Evolutionary conservation across 148 eudicot genomes (phyloP).

Genomic region (Arbutus unedo): DNA sequence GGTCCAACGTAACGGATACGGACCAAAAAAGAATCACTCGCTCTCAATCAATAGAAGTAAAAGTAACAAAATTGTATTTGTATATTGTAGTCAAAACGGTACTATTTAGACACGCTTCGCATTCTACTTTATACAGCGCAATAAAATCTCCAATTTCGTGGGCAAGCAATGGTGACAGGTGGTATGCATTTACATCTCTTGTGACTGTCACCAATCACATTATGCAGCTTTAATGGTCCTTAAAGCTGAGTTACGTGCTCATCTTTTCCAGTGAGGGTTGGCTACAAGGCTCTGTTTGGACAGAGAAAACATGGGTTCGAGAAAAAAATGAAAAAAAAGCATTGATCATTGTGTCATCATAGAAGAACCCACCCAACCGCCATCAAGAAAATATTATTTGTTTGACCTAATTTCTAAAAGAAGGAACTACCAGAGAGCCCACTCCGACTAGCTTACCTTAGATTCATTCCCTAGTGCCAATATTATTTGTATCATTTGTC

Average conservation of each 20-base stretch:
- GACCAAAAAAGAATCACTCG: too few relatives aligned
- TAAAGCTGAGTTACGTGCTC: not conserved
- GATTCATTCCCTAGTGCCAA: not conserved
- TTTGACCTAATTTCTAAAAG: conserved; percentile 1
- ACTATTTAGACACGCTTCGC: too few relatives aligned
- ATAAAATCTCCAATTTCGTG: too few relatives aligned
- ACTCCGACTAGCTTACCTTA: conserved; percentile 3
- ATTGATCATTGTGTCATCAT: not conserved
- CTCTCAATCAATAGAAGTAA: too few relatives aligned
- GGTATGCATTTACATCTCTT: not conserved
- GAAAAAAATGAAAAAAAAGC: too few relatives aligned
- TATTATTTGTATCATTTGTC: not conserved
- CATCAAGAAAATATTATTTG: not conserved
- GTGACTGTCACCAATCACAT: not conserved
- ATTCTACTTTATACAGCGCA: too few relatives aligned
- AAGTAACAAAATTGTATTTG: too few relatives aligned
- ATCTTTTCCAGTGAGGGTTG: not conserved
- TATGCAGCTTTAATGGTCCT: not conserved
- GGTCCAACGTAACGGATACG: too few relatives aligned
- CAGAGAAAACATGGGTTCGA: not conserved
- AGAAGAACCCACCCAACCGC: not conserved
- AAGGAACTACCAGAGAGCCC: not conserved
- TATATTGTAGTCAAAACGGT: too few relatives aligned
- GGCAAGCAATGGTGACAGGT: not conserved
- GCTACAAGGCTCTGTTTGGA: conserved; percentile 10